These are phyloP conservation scores for Periconia macrospinosa DNA, from an alignment of 2,329 filamentous ascomycete species.

Conservation along the genomic window DNA sequence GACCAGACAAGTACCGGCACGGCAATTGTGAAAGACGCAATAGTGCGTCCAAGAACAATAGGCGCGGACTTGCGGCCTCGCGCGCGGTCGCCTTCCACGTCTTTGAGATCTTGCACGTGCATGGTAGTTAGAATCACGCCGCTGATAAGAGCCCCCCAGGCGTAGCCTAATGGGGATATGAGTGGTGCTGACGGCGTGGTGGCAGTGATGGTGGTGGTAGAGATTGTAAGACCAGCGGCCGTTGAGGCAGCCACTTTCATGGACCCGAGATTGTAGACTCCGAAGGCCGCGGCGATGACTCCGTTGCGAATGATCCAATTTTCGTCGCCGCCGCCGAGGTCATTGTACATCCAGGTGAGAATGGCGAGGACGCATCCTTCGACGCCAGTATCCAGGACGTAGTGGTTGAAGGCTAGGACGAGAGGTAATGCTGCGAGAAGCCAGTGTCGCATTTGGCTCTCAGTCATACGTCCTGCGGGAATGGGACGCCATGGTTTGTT, in stretches of 20 bases:
- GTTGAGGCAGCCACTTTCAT: neutral
- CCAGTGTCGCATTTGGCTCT: neutral
- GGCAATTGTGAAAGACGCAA: too few species aligned
- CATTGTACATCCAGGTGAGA: neutral
- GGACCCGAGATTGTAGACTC: neutral
- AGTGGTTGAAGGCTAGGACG: neutral
- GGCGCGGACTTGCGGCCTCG: neutral
- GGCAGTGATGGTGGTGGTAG: neutral
- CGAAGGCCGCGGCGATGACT: neutral
- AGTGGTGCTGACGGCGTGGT: too few species aligned
- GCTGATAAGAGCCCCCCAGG: neutral
- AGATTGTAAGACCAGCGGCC: neutral
- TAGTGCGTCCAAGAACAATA: neutral
- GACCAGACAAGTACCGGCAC: too few species aligned
- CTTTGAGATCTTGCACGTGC: neutral
- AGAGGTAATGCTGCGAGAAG: neutral
- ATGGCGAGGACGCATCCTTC: neutral
- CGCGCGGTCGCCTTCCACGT: neutral
- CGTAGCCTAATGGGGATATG: neutral
- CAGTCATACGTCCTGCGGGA: constrained; percentile 26
- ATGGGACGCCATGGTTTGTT: constrained; percentile 47
- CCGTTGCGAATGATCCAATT: neutral
- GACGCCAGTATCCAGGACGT: neutral
- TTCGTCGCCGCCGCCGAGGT: neutral
- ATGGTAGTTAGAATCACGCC: neutral